Evolutionary conservation across 768 basidiomycete genomes (phyloP).

Genomic region (Tephrocybe sp.): DNA sequence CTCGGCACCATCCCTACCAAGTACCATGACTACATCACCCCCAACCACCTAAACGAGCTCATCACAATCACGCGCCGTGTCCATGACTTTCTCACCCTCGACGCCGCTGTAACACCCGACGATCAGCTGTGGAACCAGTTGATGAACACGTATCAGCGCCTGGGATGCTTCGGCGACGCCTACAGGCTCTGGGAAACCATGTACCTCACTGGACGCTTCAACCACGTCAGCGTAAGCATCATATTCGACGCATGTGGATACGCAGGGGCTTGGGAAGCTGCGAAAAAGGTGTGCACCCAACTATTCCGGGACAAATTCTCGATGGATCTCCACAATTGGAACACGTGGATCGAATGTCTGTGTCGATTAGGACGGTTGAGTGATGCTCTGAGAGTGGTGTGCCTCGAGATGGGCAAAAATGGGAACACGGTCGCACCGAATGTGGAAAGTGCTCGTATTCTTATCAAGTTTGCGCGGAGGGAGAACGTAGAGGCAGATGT

Average conservation of each 20-base stretch:
- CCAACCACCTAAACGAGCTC: conserved; percentile 31
- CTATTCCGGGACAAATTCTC: conserved; percentile 46
- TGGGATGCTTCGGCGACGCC: conserved; percentile 67
- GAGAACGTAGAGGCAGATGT: conserved; percentile 43
- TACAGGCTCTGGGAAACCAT: conserved; percentile 80
- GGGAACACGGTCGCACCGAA: conserved; percentile 45
- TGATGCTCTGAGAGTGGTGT: conserved; percentile 64
- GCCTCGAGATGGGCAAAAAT: conserved; percentile 58
- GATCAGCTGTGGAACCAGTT: conserved; percentile 73
- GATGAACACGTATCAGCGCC: conserved; percentile 87
- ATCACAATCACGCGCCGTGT: conserved; percentile 55
- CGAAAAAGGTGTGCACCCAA: conserved; percentile 52
- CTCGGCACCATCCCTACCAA: conserved; percentile 45
- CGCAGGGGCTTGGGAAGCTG: conserved; percentile 48
- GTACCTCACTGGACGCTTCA: conserved; percentile 53
- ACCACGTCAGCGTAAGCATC: conserved; percentile 71
- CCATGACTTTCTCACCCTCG: conserved; percentile 77
- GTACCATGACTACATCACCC: conserved; percentile 18
- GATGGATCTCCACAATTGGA: conserved; percentile 72
- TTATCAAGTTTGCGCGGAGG: conserved; percentile 52
- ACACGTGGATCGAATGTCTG: conserved; percentile 82
- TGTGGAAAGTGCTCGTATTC: conserved; percentile 44
- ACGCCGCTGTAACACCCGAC: conserved; percentile 73
- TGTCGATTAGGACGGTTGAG: conserved; percentile 65
- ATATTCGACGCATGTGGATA: conserved; percentile 83